These are phyloP conservation scores for Populus tomentosa DNA, from an alignment of 441 rosid species.

Conservation along the genomic window DNA sequence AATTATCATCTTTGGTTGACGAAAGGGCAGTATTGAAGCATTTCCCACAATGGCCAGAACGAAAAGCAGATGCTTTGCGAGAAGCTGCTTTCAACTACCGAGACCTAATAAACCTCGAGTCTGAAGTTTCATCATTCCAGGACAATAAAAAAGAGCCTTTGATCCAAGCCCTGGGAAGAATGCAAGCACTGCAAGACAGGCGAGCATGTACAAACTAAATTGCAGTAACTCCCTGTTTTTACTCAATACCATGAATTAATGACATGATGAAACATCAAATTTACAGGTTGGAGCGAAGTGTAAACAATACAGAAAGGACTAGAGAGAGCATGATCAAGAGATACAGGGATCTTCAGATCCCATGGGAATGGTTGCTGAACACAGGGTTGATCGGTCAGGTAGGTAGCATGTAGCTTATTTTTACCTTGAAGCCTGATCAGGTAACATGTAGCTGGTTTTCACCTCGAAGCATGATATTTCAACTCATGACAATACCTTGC, in stretches of 20 bases:
- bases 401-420: slow-evolving; percentile 21
- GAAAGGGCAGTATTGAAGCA: slow-evolving; percentile 94
- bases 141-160: slow-evolving; percentile 59
- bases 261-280: neutral
- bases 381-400: slow-evolving; percentile 84
- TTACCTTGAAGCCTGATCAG: neutral
- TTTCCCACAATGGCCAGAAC: slow-evolving; percentile 85
- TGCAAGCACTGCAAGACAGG: slow-evolving; percentile 90
- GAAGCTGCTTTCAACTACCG: slow-evolving; percentile 87
- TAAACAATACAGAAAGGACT: slow-evolving; percentile 64
- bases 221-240: slow-evolving; percentile 12
- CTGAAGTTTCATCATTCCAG: slow-evolving; percentile 60
- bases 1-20: slow-evolving; percentile 76
- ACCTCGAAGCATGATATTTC: slow-evolving; percentile 3
- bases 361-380: slow-evolving; percentile 88
- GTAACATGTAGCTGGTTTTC: neutral
- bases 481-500: neutral
- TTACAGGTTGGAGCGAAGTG: slow-evolving; percentile 74
- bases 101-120: slow-evolving; percentile 62
- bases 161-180: slow-evolving; percentile 54
- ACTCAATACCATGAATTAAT: neutral
- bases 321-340: slow-evolving; percentile 62
- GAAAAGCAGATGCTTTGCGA: slow-evolving; percentile 77
- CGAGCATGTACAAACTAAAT: slow-evolving; percentile 47
- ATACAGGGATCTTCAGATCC: slow-evolving; percentile 68